Evolutionary conservation across 2,329 filamentous ascomycete genomes (phyloP), one percentile per base, ranked within the genome.

Genomic region (Botryotinia globosa): DNA sequence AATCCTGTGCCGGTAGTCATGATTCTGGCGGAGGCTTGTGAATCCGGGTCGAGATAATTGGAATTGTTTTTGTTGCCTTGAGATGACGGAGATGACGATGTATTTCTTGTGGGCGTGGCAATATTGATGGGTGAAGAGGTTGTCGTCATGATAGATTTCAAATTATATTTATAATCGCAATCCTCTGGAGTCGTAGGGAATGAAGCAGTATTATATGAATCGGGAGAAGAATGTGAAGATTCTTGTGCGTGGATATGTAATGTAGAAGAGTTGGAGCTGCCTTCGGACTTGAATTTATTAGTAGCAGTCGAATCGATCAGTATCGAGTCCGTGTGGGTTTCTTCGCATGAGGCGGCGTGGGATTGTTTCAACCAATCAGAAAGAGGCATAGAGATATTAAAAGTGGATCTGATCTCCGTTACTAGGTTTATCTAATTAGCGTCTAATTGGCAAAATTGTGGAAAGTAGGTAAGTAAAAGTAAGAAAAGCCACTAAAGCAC

Each of bases 1-100:
- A 89, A 86, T 75, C 85, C 83, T 72, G 86, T 85, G 77, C 87
- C 87, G 63, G 76, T 79, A 77, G 88, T 87, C 76, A 89, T 89
- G 32, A 72, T 72, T 67, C 62, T 67, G 86, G 90, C 90, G 71
- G 85, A 80, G 42, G 78, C 78, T 62, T 76, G 76, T 54, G 76
- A 76, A 72, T 80, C 79, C 63, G 74, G 71, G 72, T 80, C 77
- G 75, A 74, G 76, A 71, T 77, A 74, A 58, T 78, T 74, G 68
- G 72, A 67, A 58, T 73, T 70, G 68, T 77, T 75, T 42, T 68
- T 39, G 44, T 77, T 74, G 68, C 77, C 78, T 74, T 80, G 79
- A 81, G 83, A 83, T 72, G 81, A 83, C 77, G 79, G 78, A 51
- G 77, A 82, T 37, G 80, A 81, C 22, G 79, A 81, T 34, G 79